Percentiles rank a stretch among this genome's conserved stretches.
Evolutionary conservation across 306 rosid species (phyloP).

Genomic region (Aeschynomene evenia): DNA sequence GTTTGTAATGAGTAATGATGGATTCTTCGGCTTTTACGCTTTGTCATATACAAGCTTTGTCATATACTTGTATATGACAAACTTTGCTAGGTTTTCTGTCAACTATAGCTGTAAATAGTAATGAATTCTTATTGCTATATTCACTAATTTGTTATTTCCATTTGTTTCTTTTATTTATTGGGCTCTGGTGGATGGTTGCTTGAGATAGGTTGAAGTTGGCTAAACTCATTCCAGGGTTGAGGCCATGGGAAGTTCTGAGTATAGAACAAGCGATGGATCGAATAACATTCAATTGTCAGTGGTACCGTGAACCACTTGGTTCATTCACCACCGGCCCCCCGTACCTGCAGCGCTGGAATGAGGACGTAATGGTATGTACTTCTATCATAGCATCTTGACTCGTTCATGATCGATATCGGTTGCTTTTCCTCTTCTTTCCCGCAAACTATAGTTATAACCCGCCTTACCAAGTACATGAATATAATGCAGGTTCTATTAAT

Average conservation of each 20-base stretch:
- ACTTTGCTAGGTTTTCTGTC: neutral
- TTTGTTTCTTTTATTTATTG: neutral
- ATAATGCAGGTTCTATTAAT: neutral
- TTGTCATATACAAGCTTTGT: neutral
- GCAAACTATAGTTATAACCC: neutral
- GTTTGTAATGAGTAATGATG: neutral
- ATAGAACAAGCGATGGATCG: constrained; percentile 94
- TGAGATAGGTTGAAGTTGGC: constrained; percentile 56
- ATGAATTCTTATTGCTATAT: constrained; percentile 2
- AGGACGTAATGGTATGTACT: constrained; percentile 55
- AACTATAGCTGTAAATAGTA: constrained; percentile 1
- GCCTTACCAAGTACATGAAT: constrained; percentile 22
- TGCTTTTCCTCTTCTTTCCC: neutral
- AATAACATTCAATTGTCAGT: constrained; percentile 67
- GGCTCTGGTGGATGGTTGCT: constrained; percentile 1
- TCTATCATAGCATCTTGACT: constrained; percentile 5
- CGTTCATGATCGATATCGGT: neutral
- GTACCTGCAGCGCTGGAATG: constrained; percentile 59
- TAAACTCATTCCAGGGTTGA: constrained; percentile 70
- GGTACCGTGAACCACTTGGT: constrained; percentile 88
- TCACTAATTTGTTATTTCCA: constrained; percentile 9
- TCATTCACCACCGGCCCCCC: constrained; percentile 81
- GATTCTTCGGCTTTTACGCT: too few relatives aligned
- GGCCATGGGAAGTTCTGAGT: constrained; percentile 98
- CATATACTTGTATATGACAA: neutral